These are phyloP conservation scores for Eucalyptus cladocalyx DNA, from an alignment of 345 rosid genomes.

Conservation along the genomic window DNA sequence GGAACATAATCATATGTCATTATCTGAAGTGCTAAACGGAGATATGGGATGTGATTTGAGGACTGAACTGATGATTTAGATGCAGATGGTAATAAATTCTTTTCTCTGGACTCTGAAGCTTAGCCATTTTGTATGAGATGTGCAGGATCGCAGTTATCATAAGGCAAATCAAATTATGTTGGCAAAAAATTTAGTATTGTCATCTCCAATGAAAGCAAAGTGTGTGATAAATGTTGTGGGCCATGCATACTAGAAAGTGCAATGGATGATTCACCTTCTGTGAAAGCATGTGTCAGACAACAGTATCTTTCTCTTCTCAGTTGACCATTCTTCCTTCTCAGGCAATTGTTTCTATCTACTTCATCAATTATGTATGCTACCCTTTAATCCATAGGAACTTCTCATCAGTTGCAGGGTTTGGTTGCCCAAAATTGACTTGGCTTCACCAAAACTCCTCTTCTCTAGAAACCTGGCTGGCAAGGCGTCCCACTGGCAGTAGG, in stretches of 20 bases:
- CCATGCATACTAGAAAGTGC: neutral
- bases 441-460: neutral
- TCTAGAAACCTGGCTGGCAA: neutral
- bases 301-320: neutral
- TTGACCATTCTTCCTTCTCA: neutral
- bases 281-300: neutral
- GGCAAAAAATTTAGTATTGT: accelerated
- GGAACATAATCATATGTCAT: neutral
- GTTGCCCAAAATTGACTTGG: neutral
- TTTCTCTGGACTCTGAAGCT: neutral
- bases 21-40: neutral
- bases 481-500: neutral
- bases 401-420: neutral
- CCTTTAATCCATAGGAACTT: neutral
- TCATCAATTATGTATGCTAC: neutral
- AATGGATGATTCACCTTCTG: neutral
- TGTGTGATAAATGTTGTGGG: neutral
- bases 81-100: neutral
- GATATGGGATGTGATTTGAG: neutral
- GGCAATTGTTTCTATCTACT: neutral
- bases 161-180: neutral
- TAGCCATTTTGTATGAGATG: neutral
- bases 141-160: neutral
- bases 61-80: neutral
- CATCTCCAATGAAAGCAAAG: neutral